Evolutionary conservation across 2,329 filamentous ascomycete genomes (phyloP).

Genomic region (Penicillium nordicum): DNA sequence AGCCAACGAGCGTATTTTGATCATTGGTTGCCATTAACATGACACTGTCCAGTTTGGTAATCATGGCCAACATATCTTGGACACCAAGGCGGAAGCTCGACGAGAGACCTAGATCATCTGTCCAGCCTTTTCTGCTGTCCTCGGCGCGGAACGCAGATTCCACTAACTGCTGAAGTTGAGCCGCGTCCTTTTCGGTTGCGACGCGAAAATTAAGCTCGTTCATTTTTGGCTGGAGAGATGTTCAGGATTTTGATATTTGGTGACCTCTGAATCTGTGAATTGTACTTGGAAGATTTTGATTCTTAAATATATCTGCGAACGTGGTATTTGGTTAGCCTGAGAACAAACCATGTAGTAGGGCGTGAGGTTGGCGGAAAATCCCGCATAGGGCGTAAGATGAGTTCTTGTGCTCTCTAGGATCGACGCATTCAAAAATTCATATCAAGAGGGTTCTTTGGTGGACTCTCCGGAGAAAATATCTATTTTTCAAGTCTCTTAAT

Average conservation of each 20-base stretch:
- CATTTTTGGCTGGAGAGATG: slow-evolving; percentile 8
- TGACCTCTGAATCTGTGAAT: background rate
- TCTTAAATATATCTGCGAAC: background rate
- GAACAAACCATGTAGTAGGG: background rate
- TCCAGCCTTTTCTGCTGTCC: slow-evolving; percentile 38
- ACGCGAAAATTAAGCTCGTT: slow-evolving; percentile 35
- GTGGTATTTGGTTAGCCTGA: background rate
- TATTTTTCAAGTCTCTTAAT: no score
- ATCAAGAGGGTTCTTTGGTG: no score
- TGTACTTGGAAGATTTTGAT: background rate
- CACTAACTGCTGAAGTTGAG: slow-evolving; percentile 37
- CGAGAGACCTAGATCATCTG: slow-evolving; percentile 32
- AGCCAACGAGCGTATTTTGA: slow-evolving; percentile 15
- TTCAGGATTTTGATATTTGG: no score
- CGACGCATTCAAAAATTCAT: no score
- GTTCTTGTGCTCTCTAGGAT: background rate
- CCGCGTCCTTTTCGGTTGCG: slow-evolving; percentile 39
- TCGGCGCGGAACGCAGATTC: slow-evolving; percentile 42
- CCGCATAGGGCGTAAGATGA: background rate
- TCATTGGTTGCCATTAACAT: slow-evolving; percentile 24
- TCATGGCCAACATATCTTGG: slow-evolving; percentile 23
- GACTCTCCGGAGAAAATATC: no score
- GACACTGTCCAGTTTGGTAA: slow-evolving; percentile 27
- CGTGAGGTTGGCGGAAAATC: background rate
- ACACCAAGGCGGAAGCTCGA: slow-evolving; percentile 23